These are phyloP conservation scores for Grosmannia serpens DNA, from an alignment of 2,329 filamentous ascomycete species.

Conservation along the genomic window DNA sequence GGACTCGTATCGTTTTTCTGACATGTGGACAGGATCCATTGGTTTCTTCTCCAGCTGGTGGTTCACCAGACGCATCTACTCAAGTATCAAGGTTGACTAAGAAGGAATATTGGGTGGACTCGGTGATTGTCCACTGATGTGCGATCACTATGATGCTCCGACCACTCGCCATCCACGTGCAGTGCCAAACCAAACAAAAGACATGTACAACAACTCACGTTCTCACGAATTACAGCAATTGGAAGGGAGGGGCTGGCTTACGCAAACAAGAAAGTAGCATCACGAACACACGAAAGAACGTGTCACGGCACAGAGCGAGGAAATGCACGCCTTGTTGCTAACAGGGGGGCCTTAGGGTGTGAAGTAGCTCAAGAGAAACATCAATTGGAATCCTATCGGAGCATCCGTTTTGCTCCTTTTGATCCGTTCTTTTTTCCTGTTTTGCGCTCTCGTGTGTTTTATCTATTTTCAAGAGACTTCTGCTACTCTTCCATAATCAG, in stretches of 20 bases:
- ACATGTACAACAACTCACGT: not conserved
- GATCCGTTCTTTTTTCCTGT: not conserved
- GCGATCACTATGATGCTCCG: not conserved
- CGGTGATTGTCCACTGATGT: not conserved
- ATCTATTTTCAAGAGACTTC: not conserved
- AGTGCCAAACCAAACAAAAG: not conserved
- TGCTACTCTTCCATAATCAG: not conserved
- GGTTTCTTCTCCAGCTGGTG: conserved; percentile 92
- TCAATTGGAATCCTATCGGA: not conserved
- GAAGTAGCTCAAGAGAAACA: not conserved
- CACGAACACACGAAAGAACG: not conserved
- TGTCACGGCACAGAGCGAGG: not conserved
- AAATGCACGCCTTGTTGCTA: not conserved
- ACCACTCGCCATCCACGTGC: not conserved
- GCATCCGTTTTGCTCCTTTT: not conserved
- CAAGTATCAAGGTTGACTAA: conserved; percentile 96
- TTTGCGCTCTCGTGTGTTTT: not conserved
- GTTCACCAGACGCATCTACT: conserved; percentile 88
- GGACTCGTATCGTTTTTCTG: not conserved
- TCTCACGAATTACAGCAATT: not conserved
- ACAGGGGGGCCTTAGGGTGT: not conserved
- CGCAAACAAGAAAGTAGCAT: not conserved
- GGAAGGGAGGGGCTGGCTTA: not conserved
- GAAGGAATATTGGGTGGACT: too few relatives aligned
- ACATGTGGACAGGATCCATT: conserved; percentile 59